Evolutionary conservation across 2,329 filamentous ascomycete genomes (phyloP), one percentile per base, ranked within the genome.

Genomic region (Cercospora sp.): DNA sequence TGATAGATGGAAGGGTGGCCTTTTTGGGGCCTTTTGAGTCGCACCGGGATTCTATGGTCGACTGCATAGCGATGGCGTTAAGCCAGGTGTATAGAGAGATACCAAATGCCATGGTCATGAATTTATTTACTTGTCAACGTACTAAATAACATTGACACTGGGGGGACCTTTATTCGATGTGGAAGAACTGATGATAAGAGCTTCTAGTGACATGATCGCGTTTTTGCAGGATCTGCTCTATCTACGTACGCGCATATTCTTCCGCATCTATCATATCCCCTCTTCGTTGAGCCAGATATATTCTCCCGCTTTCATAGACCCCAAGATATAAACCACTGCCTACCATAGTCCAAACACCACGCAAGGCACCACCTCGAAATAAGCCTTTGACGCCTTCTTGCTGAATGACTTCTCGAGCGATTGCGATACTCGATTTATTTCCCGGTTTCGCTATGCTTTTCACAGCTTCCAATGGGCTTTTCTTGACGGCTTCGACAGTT

Each of bases 301-400:
- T 79, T 76, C 92, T 89, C 9, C 91, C 90, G 71, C 89, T 89
- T 79, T 97, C 93, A 80, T 97, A 97, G 53, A 91, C 90, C 26
- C 92, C 92, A 51, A 97, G 81, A 82, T 97, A 97, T 66, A 97
- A 81, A 3, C 93, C 93, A 77, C 91, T 91, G 0, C 93, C 92
- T 5, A 96, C 72, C 64, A 92, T 90, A 13, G 93, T 95, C 93
- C 93, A 97, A 1, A 86, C 86, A 8, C 86, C 88, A 68, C 94
- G 86, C 72, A 97, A 81, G 37, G 86, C 81, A 2, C 89, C 92
- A 6, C 94, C 94, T 37, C 91, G 85, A 79, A 95, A 97, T 43
- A 97, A 80, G 0, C 93, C 93, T 67, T 82, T 87, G 1, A 92
- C 72, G 1, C 93, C 94, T 71, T 88, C 86, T 69, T 91, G 87